These are phyloP conservation scores for Eremothecium cymbalariae DNA, from an alignment of 1,139 yeast species.

Conservation along the genomic window DNA sequence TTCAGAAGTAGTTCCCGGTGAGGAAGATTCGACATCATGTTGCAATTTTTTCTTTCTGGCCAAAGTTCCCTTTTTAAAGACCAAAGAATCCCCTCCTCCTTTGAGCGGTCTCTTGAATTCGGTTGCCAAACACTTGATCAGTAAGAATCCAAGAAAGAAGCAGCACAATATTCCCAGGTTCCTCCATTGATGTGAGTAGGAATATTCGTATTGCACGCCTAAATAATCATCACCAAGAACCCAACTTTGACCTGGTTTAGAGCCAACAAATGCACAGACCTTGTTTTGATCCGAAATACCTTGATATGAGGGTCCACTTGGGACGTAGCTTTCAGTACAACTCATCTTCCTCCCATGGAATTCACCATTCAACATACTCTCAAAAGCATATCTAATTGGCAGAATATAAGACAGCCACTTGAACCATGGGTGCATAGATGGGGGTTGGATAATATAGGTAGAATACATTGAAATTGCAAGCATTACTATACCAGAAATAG, in stretches of 20 bases:
- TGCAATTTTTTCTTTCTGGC: conserved; percentile 8
- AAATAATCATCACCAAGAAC: conserved; percentile 45
- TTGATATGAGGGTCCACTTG: conserved; percentile 46
- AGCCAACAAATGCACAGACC: conserved; percentile 46
- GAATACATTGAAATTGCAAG: conserved; percentile 45
- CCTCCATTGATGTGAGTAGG: conserved; percentile 42
- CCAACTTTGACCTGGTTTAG: conserved; percentile 34
- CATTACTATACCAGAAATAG: conserved; percentile 43
- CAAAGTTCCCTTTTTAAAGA: conserved; percentile 32
- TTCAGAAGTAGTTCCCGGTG: conserved; percentile 29
- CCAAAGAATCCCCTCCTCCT: conserved; percentile 38
- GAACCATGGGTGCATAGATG: conserved; percentile 59
- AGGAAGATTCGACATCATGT: conserved; percentile 5
- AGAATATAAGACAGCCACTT: conserved; percentile 54
- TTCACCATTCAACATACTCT: conserved; percentile 46
- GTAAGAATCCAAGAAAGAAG: conserved; percentile 35
- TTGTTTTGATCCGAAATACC: conserved; percentile 35
- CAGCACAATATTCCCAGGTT: conserved; percentile 43
- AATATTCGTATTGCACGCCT: conserved; percentile 33
- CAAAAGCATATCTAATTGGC: conserved; percentile 51
- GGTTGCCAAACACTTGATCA: conserved; percentile 33
- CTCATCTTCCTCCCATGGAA: conserved; percentile 49
- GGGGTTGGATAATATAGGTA: conserved; percentile 49
- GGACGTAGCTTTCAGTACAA: conserved; percentile 42
- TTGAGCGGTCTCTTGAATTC: conserved; percentile 36